Conservation (phyloP, 2,329 filamentous ascomycete species). For the Venturia pyrina region DNA sequence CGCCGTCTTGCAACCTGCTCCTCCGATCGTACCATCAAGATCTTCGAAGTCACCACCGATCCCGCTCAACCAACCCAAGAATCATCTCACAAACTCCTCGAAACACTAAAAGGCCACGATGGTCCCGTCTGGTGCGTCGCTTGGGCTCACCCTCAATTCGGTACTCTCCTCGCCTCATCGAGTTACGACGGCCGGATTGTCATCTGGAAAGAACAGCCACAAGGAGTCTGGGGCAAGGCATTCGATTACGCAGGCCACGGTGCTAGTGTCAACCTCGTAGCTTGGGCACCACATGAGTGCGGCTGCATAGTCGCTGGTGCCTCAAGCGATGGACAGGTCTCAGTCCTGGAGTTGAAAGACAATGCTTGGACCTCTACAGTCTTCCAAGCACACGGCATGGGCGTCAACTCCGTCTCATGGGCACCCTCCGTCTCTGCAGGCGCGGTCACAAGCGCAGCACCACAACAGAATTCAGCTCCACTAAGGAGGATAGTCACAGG, state of each 20-base stretch:
- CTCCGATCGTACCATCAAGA: constrained; percentile 97
- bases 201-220: constrained; percentile 83
- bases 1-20: constrained; percentile 93
- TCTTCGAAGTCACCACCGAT: constrained; percentile 85
- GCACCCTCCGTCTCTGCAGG: constrained; percentile 77
- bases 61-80: constrained; percentile 35
- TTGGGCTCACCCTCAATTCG: constrained; percentile 96
- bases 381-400: constrained; percentile 85
- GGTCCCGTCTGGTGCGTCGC: constrained; percentile 96
- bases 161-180: constrained; percentile 90
- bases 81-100: constrained; percentile 71
- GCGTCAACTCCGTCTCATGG: constrained; percentile 95
- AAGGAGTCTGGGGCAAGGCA: constrained; percentile 49
- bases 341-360: constrained; percentile 93
- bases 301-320: constrained; percentile 93
- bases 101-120: constrained; percentile 95
- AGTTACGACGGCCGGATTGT: constrained; percentile 97
- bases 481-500: constrained; percentile 86
- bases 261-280: constrained; percentile 90
- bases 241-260: constrained; percentile 92
- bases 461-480: constrained; percentile 18
- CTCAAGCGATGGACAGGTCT: constrained; percentile 86
- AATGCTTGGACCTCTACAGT: constrained; percentile 83
- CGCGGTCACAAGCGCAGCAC: constrained; percentile 61
- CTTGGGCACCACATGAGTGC: constrained; percentile 94